Evolutionary conservation across 306 rosid species (phyloP).

Genomic region (Cucumis hystrix): DNA sequence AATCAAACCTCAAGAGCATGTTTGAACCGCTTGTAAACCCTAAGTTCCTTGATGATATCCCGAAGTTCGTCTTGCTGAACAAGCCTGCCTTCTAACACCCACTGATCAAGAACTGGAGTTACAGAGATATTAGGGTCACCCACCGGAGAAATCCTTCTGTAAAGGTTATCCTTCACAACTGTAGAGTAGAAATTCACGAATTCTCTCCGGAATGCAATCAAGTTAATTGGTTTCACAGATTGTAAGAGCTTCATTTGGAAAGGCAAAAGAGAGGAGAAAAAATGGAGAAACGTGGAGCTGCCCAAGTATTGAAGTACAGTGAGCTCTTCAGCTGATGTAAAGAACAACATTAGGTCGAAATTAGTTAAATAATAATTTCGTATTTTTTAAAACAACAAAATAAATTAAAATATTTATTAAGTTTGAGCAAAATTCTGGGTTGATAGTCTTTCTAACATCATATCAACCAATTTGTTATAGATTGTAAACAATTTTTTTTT

Average conservation of each 20-base stretch:
- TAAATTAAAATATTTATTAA: too few relatives aligned
- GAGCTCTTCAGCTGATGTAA: too few relatives aligned
- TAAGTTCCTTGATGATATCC: not conserved
- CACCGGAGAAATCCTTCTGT: slow-evolving; percentile 1
- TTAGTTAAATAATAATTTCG: too few relatives aligned
- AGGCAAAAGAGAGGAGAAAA: not conserved
- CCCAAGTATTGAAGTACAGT: not conserved
- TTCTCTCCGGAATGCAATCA: not conserved
- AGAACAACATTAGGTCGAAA: too few relatives aligned
- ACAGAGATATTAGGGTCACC: slow-evolving; percentile 2
- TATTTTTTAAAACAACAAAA: too few relatives aligned
- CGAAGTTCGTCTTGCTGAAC: not conserved
- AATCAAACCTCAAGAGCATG: not conserved
- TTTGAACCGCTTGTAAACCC: not conserved
- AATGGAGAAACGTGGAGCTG: not conserved
- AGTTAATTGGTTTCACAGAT: not conserved
- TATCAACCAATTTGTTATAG: too few relatives aligned
- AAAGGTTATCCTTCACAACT: not conserved
- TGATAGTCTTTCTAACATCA: too few relatives aligned
- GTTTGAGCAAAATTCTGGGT: too few relatives aligned
- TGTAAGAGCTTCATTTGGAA: not conserved
- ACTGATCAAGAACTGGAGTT: slow-evolving; percentile 1
- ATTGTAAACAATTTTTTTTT: too few relatives aligned
- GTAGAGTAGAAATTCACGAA: not conserved
- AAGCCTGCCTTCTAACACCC: not conserved